Conservation (phyloP, 1,284 basidiomycete species). For the Caloboletus firmus region DNA sequence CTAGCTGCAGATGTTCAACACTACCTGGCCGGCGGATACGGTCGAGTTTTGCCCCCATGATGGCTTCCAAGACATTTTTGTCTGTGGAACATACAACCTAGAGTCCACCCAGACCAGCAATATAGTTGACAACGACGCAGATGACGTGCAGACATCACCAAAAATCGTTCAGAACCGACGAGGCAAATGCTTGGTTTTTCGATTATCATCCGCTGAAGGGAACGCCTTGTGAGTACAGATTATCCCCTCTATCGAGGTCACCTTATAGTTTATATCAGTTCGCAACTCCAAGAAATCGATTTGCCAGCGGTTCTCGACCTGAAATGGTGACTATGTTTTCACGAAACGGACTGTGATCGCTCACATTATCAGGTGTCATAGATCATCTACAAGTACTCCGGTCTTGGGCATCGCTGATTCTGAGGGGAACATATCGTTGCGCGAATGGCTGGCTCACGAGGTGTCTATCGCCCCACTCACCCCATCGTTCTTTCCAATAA, state of each 20-base stretch:
- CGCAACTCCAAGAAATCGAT: slow-evolving; percentile 66
- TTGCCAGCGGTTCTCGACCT: slow-evolving; percentile 87
- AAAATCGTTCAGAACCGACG: slow-evolving; percentile 43
- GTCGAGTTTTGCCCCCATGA: slow-evolving; percentile 84
- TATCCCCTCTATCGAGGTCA: not conserved
- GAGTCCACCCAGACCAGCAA: slow-evolving; percentile 8
- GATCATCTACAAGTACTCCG: slow-evolving; percentile 41
- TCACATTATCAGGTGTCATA: slow-evolving; percentile 53
- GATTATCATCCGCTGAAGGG: slow-evolving; percentile 29
- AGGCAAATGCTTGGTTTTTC: slow-evolving; percentile 72
- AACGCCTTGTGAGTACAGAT: slow-evolving; percentile 12
- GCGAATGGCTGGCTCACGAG: slow-evolving; percentile 52
- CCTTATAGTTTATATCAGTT: slow-evolving; percentile 42
- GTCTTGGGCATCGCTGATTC: slow-evolving; percentile 78
- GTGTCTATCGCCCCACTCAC: slow-evolving; percentile 36
- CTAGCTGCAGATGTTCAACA: slow-evolving; percentile 50
- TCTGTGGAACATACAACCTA: slow-evolving; percentile 89
- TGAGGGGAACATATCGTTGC: slow-evolving; percentile 72
- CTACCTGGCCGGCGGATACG: slow-evolving; percentile 83
- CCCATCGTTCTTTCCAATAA: not conserved
- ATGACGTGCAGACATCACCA: not conserved
- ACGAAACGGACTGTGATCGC: not conserved
- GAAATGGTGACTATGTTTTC: slow-evolving; percentile 73
- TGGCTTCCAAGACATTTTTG: slow-evolving; percentile 62
- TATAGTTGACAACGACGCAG: not conserved